Evolutionary conservation across 805 yeast genomes (phyloP), one percentile per base, ranked within the genome.

Genomic region (Candida lessepsii): DNA sequence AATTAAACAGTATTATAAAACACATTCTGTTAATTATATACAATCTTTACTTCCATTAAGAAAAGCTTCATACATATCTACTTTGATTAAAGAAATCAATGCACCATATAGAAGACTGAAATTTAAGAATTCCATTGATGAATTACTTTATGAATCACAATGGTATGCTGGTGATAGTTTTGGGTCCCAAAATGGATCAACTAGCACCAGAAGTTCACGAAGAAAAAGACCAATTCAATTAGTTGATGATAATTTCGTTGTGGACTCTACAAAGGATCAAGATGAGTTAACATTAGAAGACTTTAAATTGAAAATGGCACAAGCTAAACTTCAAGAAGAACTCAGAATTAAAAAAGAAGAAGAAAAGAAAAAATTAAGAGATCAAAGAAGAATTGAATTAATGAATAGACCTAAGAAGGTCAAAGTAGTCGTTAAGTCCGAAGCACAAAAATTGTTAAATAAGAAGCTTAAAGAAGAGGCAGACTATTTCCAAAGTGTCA

Each of bases 401-500:
- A 29, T 28, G 40, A 42, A 40, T 19, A 32, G 18, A 19, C 35
- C 44, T 10, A 36, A 32, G 23, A 32, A n/a, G 19, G 25, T 20
- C 9, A 36, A 32, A 23, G 36, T n/a, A n/a, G n/a, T 29, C 4
- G 18, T 35, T 3, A 34, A 33, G 4, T 9, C 20, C 2, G 23
- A 24, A 32, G 15, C 20, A 13, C 18, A 15, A 10, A 7, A 19
- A 5, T 14, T 18, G 29, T 30, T 29, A 4, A 21, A 19, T 17
- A 35, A 21, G 20, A 28, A 16, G 13, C 26, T 40, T 13, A 40
- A 41, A n/a, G 44, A 30, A 36, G 44, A 41, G 13, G 44, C 44
- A n/a, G 37, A 30, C 5, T 64, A 66, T 51, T 68, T 68, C 38
- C 72, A 68, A 46, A 59, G 67, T 18, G 60, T 68, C n/a, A 57